These are phyloP conservation scores for Juglanconis oblonga DNA, from an alignment of 2,329 filamentous ascomycete species.

Conservation along the genomic window DNA sequence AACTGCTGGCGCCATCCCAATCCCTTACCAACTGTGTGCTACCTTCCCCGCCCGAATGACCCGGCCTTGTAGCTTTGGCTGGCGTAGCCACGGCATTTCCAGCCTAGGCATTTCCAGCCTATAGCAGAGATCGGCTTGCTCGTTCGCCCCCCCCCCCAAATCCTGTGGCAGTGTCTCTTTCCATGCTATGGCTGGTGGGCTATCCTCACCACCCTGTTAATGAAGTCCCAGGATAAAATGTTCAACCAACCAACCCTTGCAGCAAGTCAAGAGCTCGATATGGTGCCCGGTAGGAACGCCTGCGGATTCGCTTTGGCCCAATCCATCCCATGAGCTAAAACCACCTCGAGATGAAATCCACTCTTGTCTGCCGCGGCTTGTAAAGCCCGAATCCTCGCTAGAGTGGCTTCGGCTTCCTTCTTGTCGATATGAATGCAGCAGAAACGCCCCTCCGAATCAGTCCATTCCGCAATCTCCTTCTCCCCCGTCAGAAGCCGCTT, in stretches of 20 bases:
- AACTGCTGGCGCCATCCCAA: background rate
- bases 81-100: no score
- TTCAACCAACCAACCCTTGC: no score
- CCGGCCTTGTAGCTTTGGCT: no score
- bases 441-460: conserved; percentile 39
- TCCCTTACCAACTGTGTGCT: background rate
- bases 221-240: no score
- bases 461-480: conserved; percentile 48
- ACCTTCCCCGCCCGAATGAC: background rate
- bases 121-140: no score
- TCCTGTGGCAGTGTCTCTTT: no score
- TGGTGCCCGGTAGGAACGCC: conserved; percentile 9
- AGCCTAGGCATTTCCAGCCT: no score
- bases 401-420: conserved; percentile 38
- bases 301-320: conserved; percentile 36
- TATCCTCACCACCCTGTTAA: no score
- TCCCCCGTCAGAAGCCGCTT: conserved; percentile 47
- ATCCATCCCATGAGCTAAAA: conserved; percentile 47
- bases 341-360: conserved; percentile 40
- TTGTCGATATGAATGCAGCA: conserved; percentile 51
- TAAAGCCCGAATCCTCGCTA: conserved; percentile 38
- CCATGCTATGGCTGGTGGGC: no score
- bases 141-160: no score
- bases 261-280: background rate
- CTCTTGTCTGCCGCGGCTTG: conserved; percentile 25